phyloP scores from a whole-genome alignment of 495 filamentous ascomycete species.

The Neurospora sp. region DNA sequence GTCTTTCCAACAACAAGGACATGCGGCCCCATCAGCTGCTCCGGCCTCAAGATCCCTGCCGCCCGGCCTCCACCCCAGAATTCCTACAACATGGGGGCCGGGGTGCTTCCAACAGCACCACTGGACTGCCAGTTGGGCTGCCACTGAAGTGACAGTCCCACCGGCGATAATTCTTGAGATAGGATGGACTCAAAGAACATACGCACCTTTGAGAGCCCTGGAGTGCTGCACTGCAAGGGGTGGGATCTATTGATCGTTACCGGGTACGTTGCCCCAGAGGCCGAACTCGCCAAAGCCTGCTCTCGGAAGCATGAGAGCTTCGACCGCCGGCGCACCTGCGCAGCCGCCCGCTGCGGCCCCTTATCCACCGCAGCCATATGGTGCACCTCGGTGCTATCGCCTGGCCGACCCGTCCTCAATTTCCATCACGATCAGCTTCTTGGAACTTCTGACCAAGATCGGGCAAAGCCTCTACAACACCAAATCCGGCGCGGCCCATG shows the following conservation, averaged over 20 bases:
- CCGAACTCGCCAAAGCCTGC: background rate
- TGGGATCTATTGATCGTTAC: background rate
- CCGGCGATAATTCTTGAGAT: background rate
- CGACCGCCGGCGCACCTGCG: conserved; percentile 11
- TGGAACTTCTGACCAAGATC: too few relatives aligned
- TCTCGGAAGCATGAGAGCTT: background rate
- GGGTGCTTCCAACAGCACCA: background rate
- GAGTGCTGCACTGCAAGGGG: too few relatives aligned
- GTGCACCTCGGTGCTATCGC: conserved; percentile 3
- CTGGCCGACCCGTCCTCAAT: too few relatives aligned
- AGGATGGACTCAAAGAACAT: too few relatives aligned
- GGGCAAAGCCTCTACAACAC: too few relatives aligned
- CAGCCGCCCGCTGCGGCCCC: conserved; percentile 27
- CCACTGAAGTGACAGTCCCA: background rate
- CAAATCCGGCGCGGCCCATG: too few relatives aligned
- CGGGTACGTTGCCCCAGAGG: background rate
- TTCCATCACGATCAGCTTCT: too few relatives aligned
- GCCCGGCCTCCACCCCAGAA: background rate
- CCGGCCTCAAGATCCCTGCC: too few relatives aligned
- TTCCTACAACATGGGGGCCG: background rate
- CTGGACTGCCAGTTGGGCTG: background rate
- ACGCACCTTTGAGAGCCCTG: too few relatives aligned
- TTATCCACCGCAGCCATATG: conserved; percentile 15
- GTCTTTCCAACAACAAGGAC: conserved; percentile 51
- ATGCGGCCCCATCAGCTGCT: conserved; percentile 38